Percentiles rank a stretch among this genome's conserved stretches.
Conservation (phyloP, 148 eudicot genomes). For the Rhododendron kiyosumense region DNA sequence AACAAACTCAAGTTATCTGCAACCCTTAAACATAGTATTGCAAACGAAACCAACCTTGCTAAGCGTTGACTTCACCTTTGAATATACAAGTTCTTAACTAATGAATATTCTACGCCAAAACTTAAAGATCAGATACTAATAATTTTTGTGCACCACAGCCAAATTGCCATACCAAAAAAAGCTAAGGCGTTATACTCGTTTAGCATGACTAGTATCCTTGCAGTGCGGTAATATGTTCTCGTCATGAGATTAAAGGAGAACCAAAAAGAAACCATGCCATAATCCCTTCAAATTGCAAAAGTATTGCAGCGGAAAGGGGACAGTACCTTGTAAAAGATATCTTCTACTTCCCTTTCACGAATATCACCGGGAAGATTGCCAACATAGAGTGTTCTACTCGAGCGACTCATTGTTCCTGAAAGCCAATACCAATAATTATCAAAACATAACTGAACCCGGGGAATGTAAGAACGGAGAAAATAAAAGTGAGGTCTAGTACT, state of each 20-base stretch:
- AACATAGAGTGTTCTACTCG: constrained; percentile 51
- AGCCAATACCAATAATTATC: background rate
- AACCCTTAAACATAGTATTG: background rate
- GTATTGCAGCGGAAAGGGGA: background rate
- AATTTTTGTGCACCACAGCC: background rate
- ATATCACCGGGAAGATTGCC: constrained; percentile 77
- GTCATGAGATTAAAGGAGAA: background rate
- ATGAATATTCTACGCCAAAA: background rate
- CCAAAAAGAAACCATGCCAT: background rate
- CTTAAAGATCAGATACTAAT: background rate
- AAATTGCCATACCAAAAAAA: background rate
- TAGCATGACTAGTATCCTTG: background rate
- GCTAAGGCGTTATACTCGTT: background rate
- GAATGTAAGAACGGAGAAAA: background rate
- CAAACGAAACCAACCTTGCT: background rate
- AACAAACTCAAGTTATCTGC: background rate
- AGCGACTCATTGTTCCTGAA: constrained; percentile 40
- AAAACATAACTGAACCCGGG: background rate
- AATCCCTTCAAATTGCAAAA: background rate
- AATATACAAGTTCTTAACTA: background rate
- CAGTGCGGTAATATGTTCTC: background rate
- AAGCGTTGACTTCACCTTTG: background rate
- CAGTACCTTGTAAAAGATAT: constrained; percentile 64
- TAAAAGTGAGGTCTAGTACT: background rate
- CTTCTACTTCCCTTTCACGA: constrained; percentile 67